Conservation (phyloP, 2,329 filamentous ascomycete genomes). For the Cladosporium sp. region DNA sequence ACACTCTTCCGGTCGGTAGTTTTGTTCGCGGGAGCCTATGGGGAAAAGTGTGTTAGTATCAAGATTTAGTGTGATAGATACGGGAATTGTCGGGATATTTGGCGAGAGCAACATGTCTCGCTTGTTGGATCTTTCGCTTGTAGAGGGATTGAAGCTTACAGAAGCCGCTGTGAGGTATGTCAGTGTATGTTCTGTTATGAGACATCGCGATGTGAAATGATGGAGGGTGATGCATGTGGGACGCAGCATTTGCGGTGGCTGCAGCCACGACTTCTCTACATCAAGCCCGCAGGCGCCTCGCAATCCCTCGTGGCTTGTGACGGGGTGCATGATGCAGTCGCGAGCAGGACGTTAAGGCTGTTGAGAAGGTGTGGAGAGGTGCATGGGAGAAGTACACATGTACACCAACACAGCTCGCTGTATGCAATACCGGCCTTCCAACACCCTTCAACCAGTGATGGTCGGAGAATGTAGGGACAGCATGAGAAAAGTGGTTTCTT, state of each 20-base stretch:
- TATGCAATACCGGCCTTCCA: no score
- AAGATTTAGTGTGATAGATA: neutral
- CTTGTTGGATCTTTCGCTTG: neutral
- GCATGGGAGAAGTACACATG: neutral
- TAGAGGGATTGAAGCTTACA: conserved; percentile 12
- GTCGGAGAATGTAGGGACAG: no score
- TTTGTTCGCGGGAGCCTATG: conserved; percentile 65
- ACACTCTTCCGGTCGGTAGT: conserved; percentile 72
- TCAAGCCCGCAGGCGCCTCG: neutral
- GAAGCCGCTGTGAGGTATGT: conserved; percentile 15
- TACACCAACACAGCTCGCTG: no score
- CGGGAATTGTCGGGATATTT: no score
- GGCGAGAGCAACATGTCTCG: no score
- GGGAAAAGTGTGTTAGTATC: conserved; percentile 29
- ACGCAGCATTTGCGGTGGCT: no score
- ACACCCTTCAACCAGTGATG: no score
- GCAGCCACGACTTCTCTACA: neutral
- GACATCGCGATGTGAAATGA: no score
- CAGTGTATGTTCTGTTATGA: no score
- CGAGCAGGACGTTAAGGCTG: neutral
- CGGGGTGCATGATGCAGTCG: no score
- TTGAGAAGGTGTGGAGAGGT: neutral
- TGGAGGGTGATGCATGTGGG: no score
- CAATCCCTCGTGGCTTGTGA: neutral
- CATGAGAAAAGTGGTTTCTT: no score